phyloP scores from a whole-genome alignment of 345 rosid genomes.

The Geranium brycei region DNA sequence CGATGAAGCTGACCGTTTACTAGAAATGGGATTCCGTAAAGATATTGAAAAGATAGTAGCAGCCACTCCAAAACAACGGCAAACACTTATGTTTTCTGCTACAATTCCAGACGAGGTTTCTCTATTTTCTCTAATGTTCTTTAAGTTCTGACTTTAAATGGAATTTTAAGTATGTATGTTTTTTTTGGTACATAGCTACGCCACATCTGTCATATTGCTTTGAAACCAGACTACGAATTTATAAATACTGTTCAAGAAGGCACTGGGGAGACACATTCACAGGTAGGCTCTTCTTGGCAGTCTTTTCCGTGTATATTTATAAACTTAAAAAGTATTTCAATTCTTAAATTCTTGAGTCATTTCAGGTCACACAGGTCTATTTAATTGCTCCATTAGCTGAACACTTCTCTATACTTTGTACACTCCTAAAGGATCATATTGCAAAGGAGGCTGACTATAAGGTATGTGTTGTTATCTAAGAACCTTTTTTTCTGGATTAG shows the following conservation, averaged over 20 bases:
- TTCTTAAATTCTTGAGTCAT: constrained; percentile 10
- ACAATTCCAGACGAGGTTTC: constrained; percentile 83
- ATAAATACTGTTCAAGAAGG: constrained; percentile 87
- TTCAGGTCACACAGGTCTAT: constrained; percentile 71
- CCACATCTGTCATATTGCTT: constrained; percentile 75
- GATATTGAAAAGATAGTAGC: constrained; percentile 76
- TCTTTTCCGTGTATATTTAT: neutral
- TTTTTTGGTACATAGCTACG: constrained; percentile 49
- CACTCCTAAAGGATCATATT: constrained; percentile 61
- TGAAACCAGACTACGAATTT: constrained; percentile 75
- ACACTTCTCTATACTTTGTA: constrained; percentile 62
- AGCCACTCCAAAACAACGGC: constrained; percentile 82
- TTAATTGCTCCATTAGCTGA: constrained; percentile 64
- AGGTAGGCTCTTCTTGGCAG: constrained; percentile 29
- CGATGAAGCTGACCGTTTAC: constrained; percentile 91
- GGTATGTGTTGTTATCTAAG: constrained; percentile 25
- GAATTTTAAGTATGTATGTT: neutral
- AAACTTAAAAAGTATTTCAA: too few species aligned
- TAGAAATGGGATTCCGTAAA: constrained; percentile 96
- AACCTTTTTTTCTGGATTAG: neutral
- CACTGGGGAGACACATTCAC: constrained; percentile 70
- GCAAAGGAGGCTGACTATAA: constrained; percentile 64
- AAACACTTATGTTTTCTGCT: constrained; percentile 89
- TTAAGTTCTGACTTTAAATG: neutral
- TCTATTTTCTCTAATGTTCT: constrained; percentile 9